Percentiles rank a stretch among this genome's conserved stretches.
Evolutionary conservation across 2,329 filamentous ascomycete genomes (phyloP).

Genomic region (Ophiostoma populinum): DNA sequence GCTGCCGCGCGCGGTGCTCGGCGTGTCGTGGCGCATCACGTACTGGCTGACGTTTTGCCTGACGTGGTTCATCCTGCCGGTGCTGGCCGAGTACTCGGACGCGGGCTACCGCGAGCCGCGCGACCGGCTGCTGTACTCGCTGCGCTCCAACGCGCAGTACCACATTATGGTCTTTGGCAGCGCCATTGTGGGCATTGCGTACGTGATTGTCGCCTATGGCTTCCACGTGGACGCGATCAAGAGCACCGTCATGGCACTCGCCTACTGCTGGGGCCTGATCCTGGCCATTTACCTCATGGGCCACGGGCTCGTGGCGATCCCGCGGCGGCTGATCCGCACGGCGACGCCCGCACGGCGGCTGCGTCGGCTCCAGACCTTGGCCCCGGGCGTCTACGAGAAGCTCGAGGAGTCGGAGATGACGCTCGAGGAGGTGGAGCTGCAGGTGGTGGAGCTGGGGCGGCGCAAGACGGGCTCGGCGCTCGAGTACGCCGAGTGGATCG

Average conservation of each 20-base stretch:
- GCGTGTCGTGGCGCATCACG: conserved; percentile 84
- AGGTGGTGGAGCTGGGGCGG: conserved; percentile 61
- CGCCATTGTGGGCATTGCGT: conserved; percentile 56
- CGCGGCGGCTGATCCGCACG: conserved; percentile 61
- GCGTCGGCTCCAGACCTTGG: conserved; percentile 57
- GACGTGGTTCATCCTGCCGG: conserved; percentile 86
- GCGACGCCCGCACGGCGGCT: conserved; percentile 61
- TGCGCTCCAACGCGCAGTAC: conserved; percentile 77
- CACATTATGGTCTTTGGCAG: conserved; percentile 63
- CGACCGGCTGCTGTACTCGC: conserved; percentile 64
- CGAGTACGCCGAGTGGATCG: conserved; percentile 84
- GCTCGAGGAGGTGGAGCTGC: conserved; percentile 64
- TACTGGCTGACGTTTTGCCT: conserved; percentile 95
- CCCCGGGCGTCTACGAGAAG: conserved; percentile 70
- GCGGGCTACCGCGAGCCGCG: conserved; percentile 80
- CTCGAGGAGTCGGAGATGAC: conserved; percentile 69
- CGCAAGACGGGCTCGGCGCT: conserved; percentile 63
- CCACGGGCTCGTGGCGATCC: conserved; percentile 84
- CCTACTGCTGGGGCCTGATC: conserved; percentile 84
- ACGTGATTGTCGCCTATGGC: conserved; percentile 66
- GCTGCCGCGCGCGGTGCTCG: conserved; percentile 59
- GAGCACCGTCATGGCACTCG: conserved; percentile 75
- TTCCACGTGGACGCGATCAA: conserved; percentile 60
- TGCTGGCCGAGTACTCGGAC: conserved; percentile 88
- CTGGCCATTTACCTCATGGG: conserved; percentile 96